A percentile compares a stretch with the other conserved stretches of the same genome.
Evolutionary conservation across 345 rosid genomes (phyloP).

Genomic region (Schrenkiella parvula): DNA sequence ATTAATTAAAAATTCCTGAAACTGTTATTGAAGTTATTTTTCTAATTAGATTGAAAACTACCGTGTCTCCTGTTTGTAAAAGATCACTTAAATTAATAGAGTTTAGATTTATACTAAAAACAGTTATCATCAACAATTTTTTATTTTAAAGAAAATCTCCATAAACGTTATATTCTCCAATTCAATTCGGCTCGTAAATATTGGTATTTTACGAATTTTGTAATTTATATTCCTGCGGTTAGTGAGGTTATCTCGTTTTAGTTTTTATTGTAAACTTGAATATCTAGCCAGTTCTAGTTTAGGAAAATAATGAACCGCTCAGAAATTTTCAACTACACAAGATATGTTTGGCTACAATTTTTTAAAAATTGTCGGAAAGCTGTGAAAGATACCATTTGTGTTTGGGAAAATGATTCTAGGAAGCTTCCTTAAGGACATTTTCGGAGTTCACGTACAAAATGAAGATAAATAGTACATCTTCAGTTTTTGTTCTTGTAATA

Average conservation of each 20-base stretch:
- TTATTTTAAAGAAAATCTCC: neutral
- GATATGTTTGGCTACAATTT: neutral
- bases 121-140: too few relatives aligned
- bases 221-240: neutral
- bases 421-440: conserved; percentile 13
- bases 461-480: neutral
- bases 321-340: conserved; percentile 8
- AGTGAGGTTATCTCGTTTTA: neutral
- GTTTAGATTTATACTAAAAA: too few relatives aligned
- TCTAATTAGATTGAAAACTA: too few relatives aligned
- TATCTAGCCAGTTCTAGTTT: neutral
- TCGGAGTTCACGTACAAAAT: neutral
- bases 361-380: neutral
- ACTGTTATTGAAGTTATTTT: too few relatives aligned
- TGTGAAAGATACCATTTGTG: neutral
- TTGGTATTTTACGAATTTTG: neutral
- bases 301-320: conserved; percentile 23
- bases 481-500: neutral
- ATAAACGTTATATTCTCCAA: neutral
- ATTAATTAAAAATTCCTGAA: too few relatives aligned
- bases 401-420: conserved; percentile 6
- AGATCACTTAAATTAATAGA: too few relatives aligned
- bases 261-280: neutral
- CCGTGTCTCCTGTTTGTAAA: too few relatives aligned
- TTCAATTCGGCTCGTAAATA: neutral